Evolutionary conservation across 257 asterid species (phyloP), one percentile per base, ranked within the genome.

Genomic region (Plantago major): DNA sequence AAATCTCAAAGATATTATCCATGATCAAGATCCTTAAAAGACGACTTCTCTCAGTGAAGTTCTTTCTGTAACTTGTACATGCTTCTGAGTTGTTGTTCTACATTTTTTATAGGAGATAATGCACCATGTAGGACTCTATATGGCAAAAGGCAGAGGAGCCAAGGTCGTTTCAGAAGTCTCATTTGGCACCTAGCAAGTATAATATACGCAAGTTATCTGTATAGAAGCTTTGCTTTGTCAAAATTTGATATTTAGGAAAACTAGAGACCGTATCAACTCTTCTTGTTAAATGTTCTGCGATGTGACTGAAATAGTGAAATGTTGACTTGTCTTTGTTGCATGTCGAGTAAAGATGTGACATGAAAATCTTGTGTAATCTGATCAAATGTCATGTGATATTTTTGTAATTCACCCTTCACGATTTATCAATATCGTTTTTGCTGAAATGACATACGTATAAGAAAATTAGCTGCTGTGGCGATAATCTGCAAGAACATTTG

Each of bases 101-200:
- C 42, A 60, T 51, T 19, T 62, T 33, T 42, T 66, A 50, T 63
- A 87, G 97, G 96, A 81, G 22, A 55, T 83, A 58, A 87, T 85
- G 96, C 97, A 90, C 79, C 96, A 81, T 63, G 52, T 87, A 13
- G 97, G 97, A 67, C 90, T 90, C 60, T 82, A 85, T 82, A 81
- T 87, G 54, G 90, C 95, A 65, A 83, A 83, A 78, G 72, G 89
- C 80, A 78, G 97, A 76, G 97, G 97, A 67, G 97, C 97, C 64
- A 85, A 74, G 82, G 69, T 87, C 65, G 94, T 78, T 62, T 86
- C 91, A 37, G 75, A 76, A 67, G 81, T 89, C 66, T 74, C 78
- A 1, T 77, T 87, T 40, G 78, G 46, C 66, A 64, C 15, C 58
- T 54, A 72, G 55, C 55, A 16, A 62, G 19, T 42, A 42, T 42